Evolutionary conservation across 805 yeast species (phyloP).

Genomic region (Barnettozyma siamensis): DNA sequence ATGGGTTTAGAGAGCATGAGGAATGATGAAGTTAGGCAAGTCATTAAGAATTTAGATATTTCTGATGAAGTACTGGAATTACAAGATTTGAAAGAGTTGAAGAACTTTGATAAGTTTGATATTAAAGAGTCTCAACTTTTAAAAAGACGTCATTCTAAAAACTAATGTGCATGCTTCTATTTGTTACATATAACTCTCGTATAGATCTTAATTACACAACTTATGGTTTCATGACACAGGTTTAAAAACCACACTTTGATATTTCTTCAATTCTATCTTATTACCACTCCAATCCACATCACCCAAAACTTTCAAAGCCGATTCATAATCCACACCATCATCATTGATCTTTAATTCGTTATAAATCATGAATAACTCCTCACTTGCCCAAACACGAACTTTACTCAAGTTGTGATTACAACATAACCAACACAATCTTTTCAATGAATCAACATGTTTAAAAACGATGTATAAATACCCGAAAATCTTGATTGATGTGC

Average conservation of each 20-base stretch:
- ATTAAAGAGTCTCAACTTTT: slow-evolving; percentile 2
- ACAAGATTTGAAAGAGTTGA: neutral
- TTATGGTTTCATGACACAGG: too few relatives aligned
- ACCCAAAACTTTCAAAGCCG: slow-evolving; percentile 10
- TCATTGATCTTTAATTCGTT: slow-evolving; percentile 28
- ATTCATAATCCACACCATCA: slow-evolving; percentile 26
- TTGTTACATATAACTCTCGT: too few relatives aligned
- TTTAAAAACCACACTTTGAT: neutral
- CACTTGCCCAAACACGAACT: slow-evolving; percentile 35
- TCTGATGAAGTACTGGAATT: neutral
- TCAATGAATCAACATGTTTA: slow-evolving; percentile 14
- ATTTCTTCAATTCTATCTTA: neutral
- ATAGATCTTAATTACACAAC: too few relatives aligned
- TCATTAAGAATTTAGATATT: neutral
- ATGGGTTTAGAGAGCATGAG: too few relatives aligned
- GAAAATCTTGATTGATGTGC: slow-evolving; percentile 38
- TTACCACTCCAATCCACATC: slow-evolving; percentile 16
- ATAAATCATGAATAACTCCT: slow-evolving; percentile 35
- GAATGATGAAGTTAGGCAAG: neutral
- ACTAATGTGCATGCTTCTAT: too few relatives aligned
- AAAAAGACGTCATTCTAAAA: slow-evolving; percentile 2
- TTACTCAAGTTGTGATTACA: slow-evolving; percentile 28
- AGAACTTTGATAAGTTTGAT: neutral
- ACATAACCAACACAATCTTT: slow-evolving; percentile 25
- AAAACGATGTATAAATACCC: slow-evolving; percentile 29